Conservation (phyloP, 345 rosid genomes). For the Euphorbia lathyris region DNA sequence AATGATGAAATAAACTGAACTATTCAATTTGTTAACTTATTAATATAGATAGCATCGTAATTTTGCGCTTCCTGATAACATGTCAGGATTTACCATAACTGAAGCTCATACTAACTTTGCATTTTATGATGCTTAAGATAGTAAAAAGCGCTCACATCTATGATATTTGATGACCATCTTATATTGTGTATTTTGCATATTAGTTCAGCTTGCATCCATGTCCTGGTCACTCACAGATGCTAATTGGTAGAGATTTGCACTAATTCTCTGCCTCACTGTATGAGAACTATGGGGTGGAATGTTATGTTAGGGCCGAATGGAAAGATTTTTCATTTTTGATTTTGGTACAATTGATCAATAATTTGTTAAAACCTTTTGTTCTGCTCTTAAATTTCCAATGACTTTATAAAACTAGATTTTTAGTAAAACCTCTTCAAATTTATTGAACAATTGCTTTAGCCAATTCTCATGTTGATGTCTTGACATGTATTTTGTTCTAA, state of each 20-base stretch:
- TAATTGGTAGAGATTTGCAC: neutral
- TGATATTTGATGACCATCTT: too few species aligned
- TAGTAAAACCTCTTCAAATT: neutral
- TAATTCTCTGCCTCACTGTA: neutral
- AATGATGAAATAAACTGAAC: too few species aligned
- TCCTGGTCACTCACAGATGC: neutral
- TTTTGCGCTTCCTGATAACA: neutral
- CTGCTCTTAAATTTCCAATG: neutral
- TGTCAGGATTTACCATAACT: neutral
- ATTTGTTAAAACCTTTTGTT: too few species aligned
- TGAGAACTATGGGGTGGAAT: neutral
- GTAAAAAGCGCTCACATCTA: too few species aligned
- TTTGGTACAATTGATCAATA: too few species aligned
- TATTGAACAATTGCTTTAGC: neutral
- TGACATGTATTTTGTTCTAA: conserved; percentile 86
- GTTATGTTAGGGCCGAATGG: too few species aligned
- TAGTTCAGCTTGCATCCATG: neutral
- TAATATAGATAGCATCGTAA: too few species aligned
- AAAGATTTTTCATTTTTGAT: too few species aligned
- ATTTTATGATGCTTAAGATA: too few species aligned
- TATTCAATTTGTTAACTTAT: too few species aligned
- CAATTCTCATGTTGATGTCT: conserved; percentile 9
- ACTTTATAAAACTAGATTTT: neutral
- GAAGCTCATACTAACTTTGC: neutral
- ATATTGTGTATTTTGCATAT: neutral